phyloP scores from a whole-genome alignment of 495 filamentous ascomycete species.

The Rusavskia elegans region DNA sequence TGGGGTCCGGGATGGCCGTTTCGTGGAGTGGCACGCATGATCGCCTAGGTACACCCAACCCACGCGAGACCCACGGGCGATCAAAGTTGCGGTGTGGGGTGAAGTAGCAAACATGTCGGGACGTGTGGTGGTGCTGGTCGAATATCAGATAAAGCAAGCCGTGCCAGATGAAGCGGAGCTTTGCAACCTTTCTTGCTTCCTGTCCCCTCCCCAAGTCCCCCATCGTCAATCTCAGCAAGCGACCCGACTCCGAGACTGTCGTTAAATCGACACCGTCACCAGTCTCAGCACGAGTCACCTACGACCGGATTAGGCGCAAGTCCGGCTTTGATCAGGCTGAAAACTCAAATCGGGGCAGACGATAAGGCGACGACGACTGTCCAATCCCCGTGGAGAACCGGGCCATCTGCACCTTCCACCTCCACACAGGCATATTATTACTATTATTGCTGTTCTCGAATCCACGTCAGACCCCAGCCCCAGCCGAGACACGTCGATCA shows the following conservation, averaged over 20 bases:
- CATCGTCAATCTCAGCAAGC: no score
- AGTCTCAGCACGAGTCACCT: no score
- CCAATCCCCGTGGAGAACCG: neutral
- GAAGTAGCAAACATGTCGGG: neutral
- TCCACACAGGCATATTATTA: no score
- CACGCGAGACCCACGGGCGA: neutral
- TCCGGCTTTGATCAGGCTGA: neutral
- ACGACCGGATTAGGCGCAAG: neutral
- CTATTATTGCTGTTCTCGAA: no score
- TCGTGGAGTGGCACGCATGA: slow-evolving; percentile 1
- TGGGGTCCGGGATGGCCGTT: neutral
- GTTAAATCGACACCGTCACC: no score
- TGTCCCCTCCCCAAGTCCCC: neutral
- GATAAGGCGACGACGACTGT: neutral
- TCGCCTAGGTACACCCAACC: neutral
- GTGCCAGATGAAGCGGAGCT: neutral
- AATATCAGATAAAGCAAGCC: neutral
- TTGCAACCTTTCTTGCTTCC: neutral
- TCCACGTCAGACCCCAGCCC: no score
- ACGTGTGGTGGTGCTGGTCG: neutral
- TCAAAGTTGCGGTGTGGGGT: neutral
- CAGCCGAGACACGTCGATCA: no score
- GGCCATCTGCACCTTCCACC: neutral
- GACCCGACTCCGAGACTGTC: no score
- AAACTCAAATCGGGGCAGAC: neutral